phyloP scores from a whole-genome alignment of 768 basidiomycete genomes.

The Termitomyces heimii region DNA sequence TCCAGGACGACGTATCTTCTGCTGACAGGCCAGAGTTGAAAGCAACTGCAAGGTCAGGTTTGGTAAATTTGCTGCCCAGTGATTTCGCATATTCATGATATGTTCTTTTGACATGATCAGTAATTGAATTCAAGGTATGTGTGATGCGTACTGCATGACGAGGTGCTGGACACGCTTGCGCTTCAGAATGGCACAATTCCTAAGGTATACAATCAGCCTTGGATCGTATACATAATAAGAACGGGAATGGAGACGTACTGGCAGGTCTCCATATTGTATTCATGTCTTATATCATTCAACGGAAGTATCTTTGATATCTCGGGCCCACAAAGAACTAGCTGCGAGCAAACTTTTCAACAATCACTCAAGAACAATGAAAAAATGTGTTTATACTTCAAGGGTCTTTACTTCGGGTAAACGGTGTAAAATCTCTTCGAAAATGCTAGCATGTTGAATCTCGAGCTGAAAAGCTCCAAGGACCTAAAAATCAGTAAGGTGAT shows the following conservation, averaged over 20 bases:
- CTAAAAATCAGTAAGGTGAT: slow-evolving; percentile 7
- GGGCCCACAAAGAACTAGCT: slow-evolving; percentile 9
- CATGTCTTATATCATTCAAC: neutral
- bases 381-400: slow-evolving; percentile 20
- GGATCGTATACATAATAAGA: neutral
- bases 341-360: neutral
- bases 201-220: slow-evolving; percentile 2
- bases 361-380: neutral
- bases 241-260: slow-evolving; percentile 14
- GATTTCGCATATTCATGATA: slow-evolving; percentile 23
- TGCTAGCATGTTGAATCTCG: slow-evolving; percentile 14
- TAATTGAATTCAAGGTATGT: too few relatives aligned
- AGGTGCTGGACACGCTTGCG: slow-evolving; percentile 21
- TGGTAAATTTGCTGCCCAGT: slow-evolving; percentile 12
- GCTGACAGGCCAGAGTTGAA: slow-evolving; percentile 29
- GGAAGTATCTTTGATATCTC: neutral
- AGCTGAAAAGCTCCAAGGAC: slow-evolving; percentile 21
- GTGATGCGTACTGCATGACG: slow-evolving; percentile 17
- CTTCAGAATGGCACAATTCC: slow-evolving; percentile 17
- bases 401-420: slow-evolving; percentile 23
- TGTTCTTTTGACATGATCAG: slow-evolving; percentile 12
- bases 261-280: slow-evolving; percentile 24
- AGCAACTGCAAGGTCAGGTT: slow-evolving; percentile 29
- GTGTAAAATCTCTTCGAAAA: slow-evolving; percentile 31
- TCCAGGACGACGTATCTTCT: slow-evolving; percentile 17